Evolutionary conservation across 345 rosid species (phyloP).

Genomic region (Litchi chinensis): DNA sequence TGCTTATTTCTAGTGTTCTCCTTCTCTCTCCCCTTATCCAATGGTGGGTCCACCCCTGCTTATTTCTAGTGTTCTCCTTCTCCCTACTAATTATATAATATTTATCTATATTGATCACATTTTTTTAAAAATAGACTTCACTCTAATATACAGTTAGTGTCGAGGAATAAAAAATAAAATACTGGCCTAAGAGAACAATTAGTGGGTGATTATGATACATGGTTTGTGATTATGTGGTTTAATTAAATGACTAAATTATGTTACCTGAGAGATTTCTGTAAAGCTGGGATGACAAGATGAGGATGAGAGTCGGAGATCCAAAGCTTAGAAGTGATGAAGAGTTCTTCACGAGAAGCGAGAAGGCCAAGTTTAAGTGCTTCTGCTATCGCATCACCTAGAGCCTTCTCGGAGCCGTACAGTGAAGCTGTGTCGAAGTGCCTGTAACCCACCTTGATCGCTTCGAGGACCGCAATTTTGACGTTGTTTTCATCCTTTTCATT

Average conservation of each 20-base stretch:
- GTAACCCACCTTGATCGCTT: conserved; percentile 57
- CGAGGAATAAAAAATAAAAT: no score
- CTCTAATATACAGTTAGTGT: no score
- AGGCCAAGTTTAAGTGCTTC: conserved; percentile 51
- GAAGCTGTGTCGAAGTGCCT: conserved; percentile 76
- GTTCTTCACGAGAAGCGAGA: conserved; percentile 49
- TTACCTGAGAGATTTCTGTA: conserved; percentile 39
- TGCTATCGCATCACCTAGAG: conserved; percentile 55
- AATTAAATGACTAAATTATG: background rate
- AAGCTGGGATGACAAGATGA: conserved; percentile 58
- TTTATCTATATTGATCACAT: no score
- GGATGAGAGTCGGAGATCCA: conserved; percentile 55
- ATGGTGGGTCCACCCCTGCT: no score
- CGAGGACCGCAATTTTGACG: conserved; percentile 32
- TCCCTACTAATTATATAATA: background rate
- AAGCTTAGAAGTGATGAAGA: conserved; percentile 71
- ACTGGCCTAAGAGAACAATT: background rate
- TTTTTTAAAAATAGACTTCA: no score
- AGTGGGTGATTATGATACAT: background rate
- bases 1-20: no score
- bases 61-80: background rate
- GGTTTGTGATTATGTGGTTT: background rate
- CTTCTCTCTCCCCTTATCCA: no score
- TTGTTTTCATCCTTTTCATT: conserved; percentile 29
- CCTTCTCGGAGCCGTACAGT: conserved; percentile 50